Base-by-base conservation (phyloP, 169 alveolate genomes). In the Eimeria praecox region DNA sequence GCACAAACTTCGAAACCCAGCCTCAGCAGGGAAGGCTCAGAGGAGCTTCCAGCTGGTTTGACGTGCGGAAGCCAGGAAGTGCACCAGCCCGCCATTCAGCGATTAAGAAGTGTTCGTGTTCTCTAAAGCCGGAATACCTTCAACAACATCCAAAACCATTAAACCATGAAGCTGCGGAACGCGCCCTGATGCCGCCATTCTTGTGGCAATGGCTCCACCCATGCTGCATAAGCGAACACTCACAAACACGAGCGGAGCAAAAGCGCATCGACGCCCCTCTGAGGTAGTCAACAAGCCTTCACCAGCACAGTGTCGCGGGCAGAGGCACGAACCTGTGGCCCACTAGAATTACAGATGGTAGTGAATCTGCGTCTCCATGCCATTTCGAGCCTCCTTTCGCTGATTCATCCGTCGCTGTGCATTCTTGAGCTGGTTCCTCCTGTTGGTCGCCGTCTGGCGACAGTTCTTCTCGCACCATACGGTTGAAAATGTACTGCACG, bases 101-200 rank as follows among this genome's bases (percentile, higher is more conserved):
- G 30, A 9, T n/a, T 14, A 5, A 78, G 27, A 6, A 30, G 44
- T 0, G 27, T 27, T 22, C 10, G 0, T 54, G 24, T 9, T 49
- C 75, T 8, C 52, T n/a, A 56, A 2, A 33, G 66, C 18, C 8
- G 42, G 52, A 24, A 73, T 71, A 85, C 94, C 96, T 59, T 98
- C 99, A 14, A 98, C 99, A 3, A 97, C 99, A 91, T 98, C 99
- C 62, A 98, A 97, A 20, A 98, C 98, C 83, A 97, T 97, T 42
- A 98, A 93, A 30, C 98, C 99, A 56, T 88, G 94, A 73, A 96
- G 90, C 40, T 87, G 90, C 20, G 96, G 94, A 10, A 86, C 93
- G 27, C 88, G 85, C 46, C 94, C 96, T 14, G 96, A 85, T 2
- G 96, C 96, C 46, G 96, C 96, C 66, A 86, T 85, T 49, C 94